A percentile compares a stretch with the other conserved stretches of the same genome.
Evolutionary conservation across 1,284 basidiomycete species (phyloP).

Genomic region (Farysia itapuensis): DNA sequence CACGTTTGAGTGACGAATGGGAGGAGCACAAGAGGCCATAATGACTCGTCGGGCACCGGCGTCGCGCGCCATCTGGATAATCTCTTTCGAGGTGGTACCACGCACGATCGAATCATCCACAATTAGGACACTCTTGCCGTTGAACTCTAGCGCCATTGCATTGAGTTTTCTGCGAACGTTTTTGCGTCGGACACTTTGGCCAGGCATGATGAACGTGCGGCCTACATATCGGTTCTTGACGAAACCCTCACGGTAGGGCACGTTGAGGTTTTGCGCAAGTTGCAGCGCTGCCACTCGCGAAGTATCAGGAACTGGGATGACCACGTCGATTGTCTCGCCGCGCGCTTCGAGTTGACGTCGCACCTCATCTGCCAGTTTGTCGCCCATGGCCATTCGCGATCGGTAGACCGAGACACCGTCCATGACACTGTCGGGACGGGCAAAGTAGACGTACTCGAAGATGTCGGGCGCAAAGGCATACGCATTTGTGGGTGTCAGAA

Average conservation of each 20-base stretch:
- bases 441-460: constrained; percentile 99
- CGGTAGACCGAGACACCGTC: constrained; percentile 97
- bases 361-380: constrained; percentile 86
- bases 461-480: constrained; percentile 75
- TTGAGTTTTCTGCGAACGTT: constrained; percentile 95
- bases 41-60: constrained; percentile 97
- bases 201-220: constrained; percentile 99
- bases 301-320: constrained; percentile 98
- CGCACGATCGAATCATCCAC: constrained; percentile 99
- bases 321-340: constrained; percentile 66
- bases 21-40: constrained; percentile 94
- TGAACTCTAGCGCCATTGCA: constrained; percentile 99
- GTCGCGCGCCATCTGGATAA: constrained; percentile 98
- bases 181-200: constrained; percentile 78
- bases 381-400: constrained; percentile 98
- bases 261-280: constrained; percentile 81
- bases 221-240: constrained; percentile 99
- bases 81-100: constrained; percentile 97
- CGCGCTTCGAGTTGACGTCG: constrained; percentile 72
- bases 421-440: constrained; percentile 93
- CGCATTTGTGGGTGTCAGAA: constrained; percentile 38
- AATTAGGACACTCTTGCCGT: constrained; percentile 85
- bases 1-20: constrained; percentile 92
- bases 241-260: constrained; percentile 98
- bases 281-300: constrained; percentile 94